These are phyloP conservation scores for Tolypocladium ovalisporum DNA, from an alignment of 2,329 filamentous ascomycete species.

Conservation along the genomic window DNA sequence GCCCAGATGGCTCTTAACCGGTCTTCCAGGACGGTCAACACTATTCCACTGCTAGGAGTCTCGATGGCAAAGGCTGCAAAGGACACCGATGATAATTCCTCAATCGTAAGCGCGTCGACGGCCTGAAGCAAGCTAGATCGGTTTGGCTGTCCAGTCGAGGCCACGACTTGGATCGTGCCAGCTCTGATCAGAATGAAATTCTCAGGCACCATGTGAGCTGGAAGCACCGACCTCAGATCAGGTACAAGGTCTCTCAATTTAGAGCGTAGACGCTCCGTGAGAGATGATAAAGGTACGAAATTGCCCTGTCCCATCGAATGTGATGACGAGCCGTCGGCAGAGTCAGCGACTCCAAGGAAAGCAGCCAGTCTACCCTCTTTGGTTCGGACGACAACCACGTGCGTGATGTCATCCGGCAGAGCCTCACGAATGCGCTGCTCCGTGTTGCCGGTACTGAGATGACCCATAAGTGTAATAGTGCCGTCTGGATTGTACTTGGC, in stretches of 20 bases:
- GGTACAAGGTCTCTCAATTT: neutral
- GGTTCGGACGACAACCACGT: neutral
- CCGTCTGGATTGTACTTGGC: neutral
- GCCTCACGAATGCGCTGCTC: neutral
- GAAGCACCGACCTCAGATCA: neutral
- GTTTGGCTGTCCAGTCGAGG: neutral
- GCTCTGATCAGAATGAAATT: neutral
- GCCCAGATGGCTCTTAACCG: neutral
- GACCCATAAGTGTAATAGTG: neutral
- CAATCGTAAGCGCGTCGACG: neutral
- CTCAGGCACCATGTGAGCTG: neutral
- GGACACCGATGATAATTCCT: neutral
- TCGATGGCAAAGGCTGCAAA: neutral
- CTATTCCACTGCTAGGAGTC: neutral
- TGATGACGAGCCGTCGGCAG: neutral
- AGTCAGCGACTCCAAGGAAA: neutral
- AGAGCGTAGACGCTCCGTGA: slow-evolving; percentile 4
- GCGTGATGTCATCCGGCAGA: neutral
- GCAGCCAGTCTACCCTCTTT: neutral
- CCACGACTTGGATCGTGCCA: neutral
- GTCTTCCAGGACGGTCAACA: neutral
- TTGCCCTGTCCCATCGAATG: neutral
- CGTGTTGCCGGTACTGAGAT: neutral
- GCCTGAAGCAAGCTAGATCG: neutral
- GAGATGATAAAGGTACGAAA: neutral